phyloP scores from a whole-genome alignment of 2,329 filamentous ascomycete species.

The Ophiognomonia clavigignenti-juglandacearum region DNA sequence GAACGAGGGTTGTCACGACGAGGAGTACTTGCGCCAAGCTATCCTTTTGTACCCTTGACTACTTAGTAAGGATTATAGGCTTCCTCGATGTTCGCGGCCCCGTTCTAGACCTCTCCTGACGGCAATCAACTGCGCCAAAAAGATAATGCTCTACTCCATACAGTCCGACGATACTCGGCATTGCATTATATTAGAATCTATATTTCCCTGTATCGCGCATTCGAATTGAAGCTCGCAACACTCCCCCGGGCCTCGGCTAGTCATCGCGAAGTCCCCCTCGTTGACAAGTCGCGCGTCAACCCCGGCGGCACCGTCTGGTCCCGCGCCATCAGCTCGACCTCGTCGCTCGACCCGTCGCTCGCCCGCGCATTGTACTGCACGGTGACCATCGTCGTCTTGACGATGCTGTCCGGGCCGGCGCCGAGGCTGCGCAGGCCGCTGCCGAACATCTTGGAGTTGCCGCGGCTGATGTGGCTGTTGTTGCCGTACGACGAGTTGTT shows the following conservation, averaged over 20 bases:
- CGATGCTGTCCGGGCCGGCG: constrained; percentile 5
- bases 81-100: no score
- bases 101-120: background rate
- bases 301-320: background rate
- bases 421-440: constrained; percentile 5
- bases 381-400: constrained; percentile 15
- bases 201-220: background rate
- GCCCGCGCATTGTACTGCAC: constrained; percentile 9
- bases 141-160: background rate
- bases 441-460: constrained; percentile 6
- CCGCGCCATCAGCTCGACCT: constrained; percentile 15
- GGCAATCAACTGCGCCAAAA: background rate
- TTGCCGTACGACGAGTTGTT: constrained; percentile 8
- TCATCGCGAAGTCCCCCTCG: background rate
- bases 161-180: background rate
- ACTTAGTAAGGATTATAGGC: no score
- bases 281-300: background rate
- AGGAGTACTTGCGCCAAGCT: no score
- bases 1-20: no score
- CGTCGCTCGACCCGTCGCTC: constrained; percentile 11
- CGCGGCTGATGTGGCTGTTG: constrained; percentile 4
- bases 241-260: background rate
- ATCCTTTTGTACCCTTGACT: no score
- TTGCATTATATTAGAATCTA: background rate
- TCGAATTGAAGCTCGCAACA: background rate